Conservation (phyloP, 2,329 filamentous ascomycete genomes). For the Aspergillus oerlinghausenensis region DNA sequence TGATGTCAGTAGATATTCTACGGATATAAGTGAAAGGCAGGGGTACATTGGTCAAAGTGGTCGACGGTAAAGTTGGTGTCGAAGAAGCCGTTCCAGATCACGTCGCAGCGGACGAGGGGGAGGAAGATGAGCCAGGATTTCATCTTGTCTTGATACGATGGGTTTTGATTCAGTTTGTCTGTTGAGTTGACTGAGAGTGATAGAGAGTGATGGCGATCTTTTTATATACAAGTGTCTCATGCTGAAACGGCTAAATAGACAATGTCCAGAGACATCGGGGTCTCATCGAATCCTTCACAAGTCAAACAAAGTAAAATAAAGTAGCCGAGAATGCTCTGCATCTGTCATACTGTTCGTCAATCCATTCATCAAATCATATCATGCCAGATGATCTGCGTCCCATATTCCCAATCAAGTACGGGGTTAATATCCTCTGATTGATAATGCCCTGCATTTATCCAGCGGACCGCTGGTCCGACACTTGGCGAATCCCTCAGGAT, state of each 20-base stretch:
- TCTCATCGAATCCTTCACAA: neutral
- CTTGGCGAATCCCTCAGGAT: neutral
- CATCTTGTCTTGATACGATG: conserved; percentile 3
- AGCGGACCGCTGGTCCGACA: neutral
- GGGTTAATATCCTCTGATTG: neutral
- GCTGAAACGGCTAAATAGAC: neutral
- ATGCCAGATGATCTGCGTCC: neutral
- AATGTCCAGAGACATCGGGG: too few species aligned
- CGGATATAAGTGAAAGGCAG: too few species aligned
- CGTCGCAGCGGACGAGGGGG: conserved; percentile 17
- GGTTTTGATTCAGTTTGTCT: too few species aligned
- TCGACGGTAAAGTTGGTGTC: conserved; percentile 18
- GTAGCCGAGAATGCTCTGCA: too few species aligned
- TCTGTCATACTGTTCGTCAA: too few species aligned
- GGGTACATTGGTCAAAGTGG: conserved; percentile 23
- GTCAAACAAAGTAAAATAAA: too few species aligned
- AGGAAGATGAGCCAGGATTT: conserved; percentile 7
- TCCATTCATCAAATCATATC: too few species aligned
- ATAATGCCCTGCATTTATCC: neutral
- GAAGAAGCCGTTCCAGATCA: conserved; percentile 27
- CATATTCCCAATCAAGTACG: neutral
- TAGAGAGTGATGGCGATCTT: neutral
- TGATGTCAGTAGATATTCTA: neutral
- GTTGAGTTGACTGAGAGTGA: too few species aligned
- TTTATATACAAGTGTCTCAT: neutral